Conservation (phyloP, 2,329 filamentous ascomycete species). For the Claviceps capensis region DNA sequence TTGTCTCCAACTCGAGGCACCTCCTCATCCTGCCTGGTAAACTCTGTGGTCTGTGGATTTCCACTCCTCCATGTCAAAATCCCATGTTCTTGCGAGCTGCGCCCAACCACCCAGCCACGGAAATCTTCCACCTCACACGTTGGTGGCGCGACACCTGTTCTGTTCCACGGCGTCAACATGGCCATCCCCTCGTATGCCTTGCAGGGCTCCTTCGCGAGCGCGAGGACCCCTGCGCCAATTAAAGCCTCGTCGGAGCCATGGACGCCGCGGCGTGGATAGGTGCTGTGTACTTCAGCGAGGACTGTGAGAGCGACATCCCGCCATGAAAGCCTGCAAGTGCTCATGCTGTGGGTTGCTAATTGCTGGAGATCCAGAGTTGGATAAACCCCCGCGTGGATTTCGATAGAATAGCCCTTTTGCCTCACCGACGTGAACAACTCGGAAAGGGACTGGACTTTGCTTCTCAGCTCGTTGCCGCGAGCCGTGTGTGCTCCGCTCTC, state of each 20-base stretch:
- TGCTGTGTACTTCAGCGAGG: conserved; percentile 55
- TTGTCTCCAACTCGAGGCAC: conserved; percentile 48
- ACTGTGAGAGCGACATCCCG: conserved; percentile 52
- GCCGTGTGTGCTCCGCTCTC: neutral
- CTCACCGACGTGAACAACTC: conserved; percentile 15
- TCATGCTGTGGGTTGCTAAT: conserved; percentile 52
- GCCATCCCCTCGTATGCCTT: conserved; percentile 61
- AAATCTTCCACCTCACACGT: conserved; percentile 19
- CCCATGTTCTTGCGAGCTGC: conserved; percentile 68
- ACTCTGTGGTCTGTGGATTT: conserved; percentile 15
- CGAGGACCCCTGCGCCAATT: conserved; percentile 54
- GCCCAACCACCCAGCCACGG: conserved; percentile 52
- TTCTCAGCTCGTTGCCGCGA: conserved; percentile 8
- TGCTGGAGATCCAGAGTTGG: conserved; percentile 68
- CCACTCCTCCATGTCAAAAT: conserved; percentile 44
- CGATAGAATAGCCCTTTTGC: conserved; percentile 33
- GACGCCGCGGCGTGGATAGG: conserved; percentile 47
- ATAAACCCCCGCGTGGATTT: conserved; percentile 67
- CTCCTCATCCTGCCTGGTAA: conserved; percentile 7
- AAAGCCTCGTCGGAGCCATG: conserved; percentile 45
- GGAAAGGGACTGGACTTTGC: conserved; percentile 10
- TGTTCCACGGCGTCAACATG: conserved; percentile 45
- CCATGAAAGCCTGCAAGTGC: conserved; percentile 28
- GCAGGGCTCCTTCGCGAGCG: conserved; percentile 61
- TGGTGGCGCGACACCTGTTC: conserved; percentile 18